phyloP scores from a whole-genome alignment of 2,329 filamentous ascomycete genomes.

The Fusarium armeniacum region DNA sequence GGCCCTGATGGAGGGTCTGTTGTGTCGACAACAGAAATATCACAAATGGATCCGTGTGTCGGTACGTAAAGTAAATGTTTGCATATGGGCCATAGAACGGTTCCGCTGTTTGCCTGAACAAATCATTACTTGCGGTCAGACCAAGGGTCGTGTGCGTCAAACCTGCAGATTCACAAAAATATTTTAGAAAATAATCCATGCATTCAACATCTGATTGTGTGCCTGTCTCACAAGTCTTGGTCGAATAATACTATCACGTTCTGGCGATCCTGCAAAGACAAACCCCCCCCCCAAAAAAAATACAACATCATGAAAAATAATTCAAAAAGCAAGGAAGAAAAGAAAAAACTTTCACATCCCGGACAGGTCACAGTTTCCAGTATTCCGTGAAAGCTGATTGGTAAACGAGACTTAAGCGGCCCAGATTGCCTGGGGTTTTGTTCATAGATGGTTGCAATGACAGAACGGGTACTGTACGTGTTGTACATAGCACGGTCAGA shows the following conservation, averaged over 20 bases:
- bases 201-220: constrained; percentile 1
- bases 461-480: neutral
- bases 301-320: constrained; percentile 6
- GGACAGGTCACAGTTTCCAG: constrained; percentile 31
- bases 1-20: constrained; percentile 20
- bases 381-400: constrained; percentile 42
- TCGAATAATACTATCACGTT: neutral
- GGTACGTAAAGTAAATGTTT: constrained; percentile 8
- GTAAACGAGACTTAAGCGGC: constrained; percentile 23
- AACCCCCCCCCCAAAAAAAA: constrained; percentile 27
- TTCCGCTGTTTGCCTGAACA: constrained; percentile 42
- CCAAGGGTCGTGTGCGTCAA: constrained; percentile 36
- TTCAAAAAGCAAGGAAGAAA: constrained; percentile 27
- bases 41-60: constrained; percentile 18
- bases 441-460: constrained; percentile 26
- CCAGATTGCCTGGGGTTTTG: constrained; percentile 25
- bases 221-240: constrained; percentile 5
- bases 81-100: constrained; percentile 25
- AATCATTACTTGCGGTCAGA: constrained; percentile 36
- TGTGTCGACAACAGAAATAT: constrained; percentile 8
- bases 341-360: constrained; percentile 33
- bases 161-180: constrained; percentile 12
- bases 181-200: constrained; percentile 9
- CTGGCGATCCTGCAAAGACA: constrained; percentile 16
- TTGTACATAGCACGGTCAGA: neutral